Base-by-base conservation (phyloP, 1,139 yeast genomes). In the Magnusiomyces ingens region DNA sequence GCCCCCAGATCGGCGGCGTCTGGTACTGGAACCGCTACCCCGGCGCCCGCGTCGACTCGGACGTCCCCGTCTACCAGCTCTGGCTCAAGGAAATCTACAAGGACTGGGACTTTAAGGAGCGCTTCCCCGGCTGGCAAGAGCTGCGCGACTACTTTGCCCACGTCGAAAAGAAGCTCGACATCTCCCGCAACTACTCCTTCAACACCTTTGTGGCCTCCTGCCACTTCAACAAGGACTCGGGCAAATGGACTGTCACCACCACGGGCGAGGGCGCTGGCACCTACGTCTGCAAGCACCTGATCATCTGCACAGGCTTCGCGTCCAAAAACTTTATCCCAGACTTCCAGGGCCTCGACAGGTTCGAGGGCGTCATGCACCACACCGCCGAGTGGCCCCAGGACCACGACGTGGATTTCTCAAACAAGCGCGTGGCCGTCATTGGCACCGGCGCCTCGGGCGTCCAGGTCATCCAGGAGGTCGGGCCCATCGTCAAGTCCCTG, bases 21-120 rank as follows among this genome's bases (percentile, higher is more conserved):
- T 77, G 81, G 81, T 74, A 71, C 63, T 77, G 78, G 48, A 77
- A 77, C 60, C 70, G 78, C 3, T 77, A 78, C 58, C 81, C 81
- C 3, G 81, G 67, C 41, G 67, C 67, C 1, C 56, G 81, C 5
- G 76, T 79, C 63, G 81, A 80, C 41, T 72, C 76, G 36, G 80
- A 76, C 60, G 74, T 77, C 52, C 81, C 81, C 2, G 77, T 79
- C 2, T 61, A 75, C 42, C 78, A 78, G 74, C 75, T 77, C 56
- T 71, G 76, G 38, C 71, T 71, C 52, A 72, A 71, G 29, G 69
- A 68, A 52, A 77, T 76, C 59, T 75, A 72, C 57, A 65, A 64
- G 40, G 72, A 70, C 52, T 77, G 81, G 80, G 68, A 73, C 53
- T 70, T 70, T 55, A 55, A 72, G 18, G 73, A 75, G 50, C 52